These are phyloP conservation scores for Achaetomiella virescens DNA, from an alignment of 495 filamentous ascomycete genomes.

Conservation along the genomic window DNA sequence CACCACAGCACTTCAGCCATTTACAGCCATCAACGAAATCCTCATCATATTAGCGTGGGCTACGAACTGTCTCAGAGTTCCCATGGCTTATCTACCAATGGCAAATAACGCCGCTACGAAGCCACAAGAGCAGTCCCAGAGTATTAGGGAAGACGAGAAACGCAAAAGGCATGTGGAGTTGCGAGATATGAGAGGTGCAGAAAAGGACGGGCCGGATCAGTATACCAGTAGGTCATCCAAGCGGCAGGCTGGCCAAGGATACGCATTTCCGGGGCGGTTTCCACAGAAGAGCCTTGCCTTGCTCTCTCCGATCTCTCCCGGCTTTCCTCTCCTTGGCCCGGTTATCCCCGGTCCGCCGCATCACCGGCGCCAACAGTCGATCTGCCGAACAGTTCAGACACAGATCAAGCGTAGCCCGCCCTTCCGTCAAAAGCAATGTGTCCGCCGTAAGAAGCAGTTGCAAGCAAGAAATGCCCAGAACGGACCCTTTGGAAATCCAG, in stretches of 20 bases:
- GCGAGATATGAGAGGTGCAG: background rate
- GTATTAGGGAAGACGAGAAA: background rate
- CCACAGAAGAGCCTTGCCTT: no score
- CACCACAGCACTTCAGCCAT: background rate
- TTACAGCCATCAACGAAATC: background rate
- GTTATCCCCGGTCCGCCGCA: no score
- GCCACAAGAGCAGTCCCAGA: background rate
- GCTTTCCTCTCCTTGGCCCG: no score
- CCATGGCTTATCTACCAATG: background rate
- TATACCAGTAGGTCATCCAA: background rate
- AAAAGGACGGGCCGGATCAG: background rate
- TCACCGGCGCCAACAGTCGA: background rate
- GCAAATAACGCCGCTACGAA: background rate
- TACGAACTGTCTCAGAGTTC: background rate
- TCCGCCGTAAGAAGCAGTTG: background rate
- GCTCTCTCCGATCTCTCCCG: no score
- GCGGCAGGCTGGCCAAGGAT: background rate
- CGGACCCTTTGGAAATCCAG: background rate
- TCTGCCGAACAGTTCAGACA: background rate
- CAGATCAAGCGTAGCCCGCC: background rate
- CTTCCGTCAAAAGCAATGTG: slow-evolving; percentile 4
- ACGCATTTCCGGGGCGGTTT: background rate
- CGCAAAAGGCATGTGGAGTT: background rate
- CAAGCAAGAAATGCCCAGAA: background rate
- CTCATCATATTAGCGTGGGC: slow-evolving; percentile 3